Evolutionary conservation across 2,329 filamentous ascomycete genomes (phyloP), one percentile per base, ranked within the genome.

Genomic region (Intubia oerlemansii): DNA sequence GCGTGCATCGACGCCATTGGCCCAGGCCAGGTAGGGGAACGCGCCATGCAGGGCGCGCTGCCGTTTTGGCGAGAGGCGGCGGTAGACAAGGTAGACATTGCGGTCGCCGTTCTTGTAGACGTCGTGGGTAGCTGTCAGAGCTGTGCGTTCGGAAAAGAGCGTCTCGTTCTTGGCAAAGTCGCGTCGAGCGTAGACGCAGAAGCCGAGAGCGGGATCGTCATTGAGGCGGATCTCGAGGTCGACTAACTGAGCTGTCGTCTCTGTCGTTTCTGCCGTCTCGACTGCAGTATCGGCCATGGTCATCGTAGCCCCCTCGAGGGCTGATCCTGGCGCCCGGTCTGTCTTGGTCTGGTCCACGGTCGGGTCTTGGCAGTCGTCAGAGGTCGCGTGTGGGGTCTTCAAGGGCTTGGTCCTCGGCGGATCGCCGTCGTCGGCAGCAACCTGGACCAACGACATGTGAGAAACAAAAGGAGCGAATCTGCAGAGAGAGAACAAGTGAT

Each of bases 111-210:
- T 27, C 4, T 26, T 27, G 24, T 38, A 27, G 13, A 27, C 17
- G 17, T 40, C 36, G 30, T 41, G 30, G 24, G 33, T 34, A 31
- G 43, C 31, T 17, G 38, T 32, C 38, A 41, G 26, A 36, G 28
- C 26, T 30, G 39, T 28, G 27, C 35, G 27, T 25, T 48, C 46
- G 27, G 39, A 31, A 29, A 42, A 44, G 28, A 47, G 35, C 25
- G 37, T 34, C 17, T 46, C 41, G 14, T 37, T 39, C 10, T 33
- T 27, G 4, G 17, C 17, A 17, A 43, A 37, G 30, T 38, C 27
- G 12, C 39, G 38, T n/a, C 39, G 33, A 6, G 46, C 44, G 28
- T 42, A 46, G 27, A 48, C 38, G 26, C 44, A 42, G 26, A 44
- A 43, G 26, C 45, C 45, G 5, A 48, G 29, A 11, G 27, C 19